phyloP scores from a whole-genome alignment of 2,329 filamentous ascomycete species.

The Beauveria sp. region DNA sequence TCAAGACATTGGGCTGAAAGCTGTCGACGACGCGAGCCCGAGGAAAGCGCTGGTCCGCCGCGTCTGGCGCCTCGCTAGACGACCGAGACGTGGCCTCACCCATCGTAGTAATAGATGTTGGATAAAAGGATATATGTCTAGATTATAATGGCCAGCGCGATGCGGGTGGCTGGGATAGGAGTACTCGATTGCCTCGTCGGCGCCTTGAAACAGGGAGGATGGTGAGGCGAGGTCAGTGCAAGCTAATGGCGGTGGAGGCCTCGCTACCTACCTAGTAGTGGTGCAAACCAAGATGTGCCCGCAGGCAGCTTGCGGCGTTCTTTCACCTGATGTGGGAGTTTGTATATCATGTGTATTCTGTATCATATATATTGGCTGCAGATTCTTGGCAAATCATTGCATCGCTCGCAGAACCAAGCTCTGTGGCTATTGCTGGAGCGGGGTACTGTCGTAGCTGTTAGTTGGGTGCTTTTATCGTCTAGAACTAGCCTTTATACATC shows the following conservation, averaged over 20 bases:
- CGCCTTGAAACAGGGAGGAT: not conserved
- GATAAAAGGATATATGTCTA: not conserved
- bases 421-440: no score
- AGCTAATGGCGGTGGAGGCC: not conserved
- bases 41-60: slow-evolving; percentile 21
- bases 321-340: no score
- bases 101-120: not conserved
- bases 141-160: not conserved
- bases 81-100: not conserved
- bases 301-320: no score
- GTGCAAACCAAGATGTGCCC: no score
- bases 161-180: not conserved
- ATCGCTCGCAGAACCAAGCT: no score
- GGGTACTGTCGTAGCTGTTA: no score
- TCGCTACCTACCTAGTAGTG: not conserved
- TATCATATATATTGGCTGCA: no score
- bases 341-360: no score
- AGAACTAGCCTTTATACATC: no score
- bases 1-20: slow-evolving; percentile 28
- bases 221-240: not conserved
- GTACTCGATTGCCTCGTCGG: not conserved
- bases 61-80: not conserved
- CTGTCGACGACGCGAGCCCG: slow-evolving; percentile 24
- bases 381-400: no score
- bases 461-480: no score